phyloP scores from a whole-genome alignment of 176 grass and related monocot species.

The Canna indica region DNA sequence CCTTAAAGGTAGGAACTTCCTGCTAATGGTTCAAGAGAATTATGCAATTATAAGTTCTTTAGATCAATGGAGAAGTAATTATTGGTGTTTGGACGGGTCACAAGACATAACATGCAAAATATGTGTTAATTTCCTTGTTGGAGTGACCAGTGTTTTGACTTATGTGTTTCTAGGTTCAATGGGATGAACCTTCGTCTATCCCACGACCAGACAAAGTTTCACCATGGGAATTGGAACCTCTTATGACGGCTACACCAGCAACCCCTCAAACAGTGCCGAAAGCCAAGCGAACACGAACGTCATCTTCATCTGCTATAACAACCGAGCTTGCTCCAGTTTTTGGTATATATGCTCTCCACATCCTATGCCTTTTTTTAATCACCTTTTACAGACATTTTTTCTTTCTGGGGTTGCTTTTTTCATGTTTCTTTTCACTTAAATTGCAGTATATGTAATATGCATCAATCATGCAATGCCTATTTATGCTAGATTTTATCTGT shows the following conservation, averaged over 20 bases:
- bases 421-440: background rate
- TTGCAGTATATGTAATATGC: background rate
- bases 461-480: background rate
- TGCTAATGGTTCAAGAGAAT: background rate
- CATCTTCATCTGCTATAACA: constrained; percentile 38
- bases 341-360: constrained; percentile 21
- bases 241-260: constrained; percentile 42
- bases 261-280: constrained; percentile 39
- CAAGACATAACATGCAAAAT: background rate
- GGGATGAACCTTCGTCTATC: constrained; percentile 82
- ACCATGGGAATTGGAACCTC: constrained; percentile 79
- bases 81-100: too few species aligned
- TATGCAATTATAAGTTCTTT: background rate
- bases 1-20: constrained; percentile 47
- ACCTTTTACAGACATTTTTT: constrained; percentile 10
- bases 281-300: constrained; percentile 58
- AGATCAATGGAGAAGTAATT: too few species aligned
- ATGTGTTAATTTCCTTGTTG: background rate
- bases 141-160: background rate
- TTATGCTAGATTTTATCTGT: too few species aligned
- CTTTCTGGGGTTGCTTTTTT: background rate
- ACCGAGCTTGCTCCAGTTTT: constrained; percentile 42
- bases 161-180: constrained; percentile 60
- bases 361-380: background rate
- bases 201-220: constrained; percentile 69